These are phyloP conservation scores for Wickerhamiella kazuoi DNA, from an alignment of 805 yeast species.

Conservation along the genomic window DNA sequence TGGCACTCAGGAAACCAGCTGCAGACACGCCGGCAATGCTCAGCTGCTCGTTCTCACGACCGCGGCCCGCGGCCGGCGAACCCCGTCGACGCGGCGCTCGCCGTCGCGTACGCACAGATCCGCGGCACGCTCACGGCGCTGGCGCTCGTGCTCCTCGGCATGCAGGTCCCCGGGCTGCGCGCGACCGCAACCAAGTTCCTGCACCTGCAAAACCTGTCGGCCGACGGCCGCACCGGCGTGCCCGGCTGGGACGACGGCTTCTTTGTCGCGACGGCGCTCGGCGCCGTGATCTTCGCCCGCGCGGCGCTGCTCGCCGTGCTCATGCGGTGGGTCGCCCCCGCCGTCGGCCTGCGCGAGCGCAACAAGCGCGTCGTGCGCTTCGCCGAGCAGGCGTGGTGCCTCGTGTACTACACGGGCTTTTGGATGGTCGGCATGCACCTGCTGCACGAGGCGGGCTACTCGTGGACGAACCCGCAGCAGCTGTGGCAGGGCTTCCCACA, in stretches of 20 bases:
- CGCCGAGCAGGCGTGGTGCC: constrained; percentile 75
- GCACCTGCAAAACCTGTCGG: not conserved
- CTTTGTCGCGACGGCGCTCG: constrained; percentile 1
- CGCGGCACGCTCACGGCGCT: not conserved
- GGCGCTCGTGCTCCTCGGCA: not conserved
- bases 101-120: not conserved
- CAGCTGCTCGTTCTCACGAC: too few species aligned
- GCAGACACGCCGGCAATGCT: too few species aligned
- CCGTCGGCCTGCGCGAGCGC: constrained; percentile 26
- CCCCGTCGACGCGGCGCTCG: not conserved
- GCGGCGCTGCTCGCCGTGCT: constrained; percentile 6
- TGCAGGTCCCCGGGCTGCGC: not conserved
- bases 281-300: constrained; percentile 2
- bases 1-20: too few species aligned
- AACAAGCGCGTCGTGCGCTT: constrained; percentile 46
- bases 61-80: too few species aligned
- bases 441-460: constrained; percentile 42
- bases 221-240: constrained; percentile 45
- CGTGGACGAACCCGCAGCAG: constrained; percentile 32
- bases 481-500: constrained; percentile 65
- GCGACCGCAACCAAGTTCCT: not conserved
- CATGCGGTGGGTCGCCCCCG: constrained; percentile 4
- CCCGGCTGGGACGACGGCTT: constrained; percentile 37
- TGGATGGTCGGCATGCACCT: constrained; percentile 41
- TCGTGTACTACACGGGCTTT: constrained; percentile 39